Base-by-base conservation (phyloP, 176 grass and related monocot species). In the Zoysia pacifica region DNA sequence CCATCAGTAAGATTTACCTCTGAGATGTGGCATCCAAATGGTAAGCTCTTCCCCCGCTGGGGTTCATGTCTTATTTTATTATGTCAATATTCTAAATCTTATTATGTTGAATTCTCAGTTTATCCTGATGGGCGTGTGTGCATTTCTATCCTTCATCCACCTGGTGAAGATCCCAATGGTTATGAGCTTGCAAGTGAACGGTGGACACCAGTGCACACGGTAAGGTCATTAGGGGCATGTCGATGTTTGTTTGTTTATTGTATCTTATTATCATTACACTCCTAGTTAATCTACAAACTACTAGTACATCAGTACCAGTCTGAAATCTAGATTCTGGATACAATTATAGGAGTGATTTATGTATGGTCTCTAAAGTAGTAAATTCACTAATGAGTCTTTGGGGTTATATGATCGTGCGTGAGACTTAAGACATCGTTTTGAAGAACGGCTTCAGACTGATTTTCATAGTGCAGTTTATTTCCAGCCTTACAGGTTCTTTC, bases 1-100 rank as follows among this genome's bases (percentile, higher is more conserved):
- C 95, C 95, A 63, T 85, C 92, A 54, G 89, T 97, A 54, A 88
- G 95, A 77, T 97, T 97, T 87, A 92, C 88, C 42, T 97, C 92
- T 73, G 95, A 98, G 79, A 98, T 94, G 95, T 98, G 95, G 92
- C 92, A 98, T 90, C 92, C 92, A 28, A 98, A 94, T 69, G 95
- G 95, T 98, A 53, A 77, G 79, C 36, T 75, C 11, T 67, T 51
- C 6, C 52, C 56, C 47, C 11, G 13, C 47, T 83, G 69, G 9
- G 47, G 37, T 67, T 62, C 39, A 48, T 50, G 50, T 44, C 20
- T 54, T 35, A 58, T 74, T 47, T 54, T 67, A 16, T 70, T 53
- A 63, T 82, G 14, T 13, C 62, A 58, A 2, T 74, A 52, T 64
- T 77, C 18, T 38, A 55, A 42, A 52, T 42, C 86, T 74, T 78